Conservation (phyloP, 2,329 filamentous ascomycete genomes). For the Cladosporium sp. region DNA sequence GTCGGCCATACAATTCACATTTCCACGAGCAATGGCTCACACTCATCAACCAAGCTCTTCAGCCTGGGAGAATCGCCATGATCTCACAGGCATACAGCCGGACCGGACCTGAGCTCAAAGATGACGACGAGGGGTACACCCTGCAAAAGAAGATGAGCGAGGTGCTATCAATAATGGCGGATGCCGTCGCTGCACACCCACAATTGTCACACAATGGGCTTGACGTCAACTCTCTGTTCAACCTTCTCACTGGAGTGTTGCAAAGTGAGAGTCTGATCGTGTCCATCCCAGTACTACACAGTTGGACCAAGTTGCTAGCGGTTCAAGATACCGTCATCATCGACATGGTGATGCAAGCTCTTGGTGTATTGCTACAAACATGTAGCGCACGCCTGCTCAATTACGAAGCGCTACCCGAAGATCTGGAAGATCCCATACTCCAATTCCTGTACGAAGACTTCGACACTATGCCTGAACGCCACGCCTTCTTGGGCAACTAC, state of each 20-base stretch:
- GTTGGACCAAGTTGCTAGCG: constrained; percentile 81
- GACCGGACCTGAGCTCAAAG: constrained; percentile 53
- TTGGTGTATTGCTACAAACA: constrained; percentile 76
- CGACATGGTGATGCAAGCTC: constrained; percentile 60
- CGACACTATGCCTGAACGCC: constrained; percentile 88
- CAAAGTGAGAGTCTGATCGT: constrained; percentile 86
- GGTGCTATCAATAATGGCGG: constrained; percentile 82
- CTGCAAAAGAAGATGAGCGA: constrained; percentile 93
- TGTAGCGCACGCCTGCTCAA: constrained; percentile 82
- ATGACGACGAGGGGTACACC: constrained; percentile 90
- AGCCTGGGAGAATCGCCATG: constrained; percentile 34
- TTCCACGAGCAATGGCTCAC: constrained; percentile 57
- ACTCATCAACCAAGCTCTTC: constrained; percentile 34
- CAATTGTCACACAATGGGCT: constrained; percentile 62
- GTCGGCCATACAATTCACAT: constrained; percentile 61
- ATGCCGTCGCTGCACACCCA: constrained; percentile 79
- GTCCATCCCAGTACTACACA: constrained; percentile 87
- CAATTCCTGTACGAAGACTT: constrained; percentile 89
- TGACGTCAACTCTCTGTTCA: constrained; percentile 74
- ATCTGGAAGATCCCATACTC: constrained; percentile 76
- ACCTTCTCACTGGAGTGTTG: constrained; percentile 75
- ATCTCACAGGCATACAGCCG: constrained; percentile 35
- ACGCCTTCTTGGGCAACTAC: constrained; percentile 95
- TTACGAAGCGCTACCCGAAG: constrained; percentile 83
- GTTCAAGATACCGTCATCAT: constrained; percentile 70